Evolutionary conservation across 441 rosid genomes (phyloP), one percentile per base, ranked within the genome.

Genomic region (Syzygium syzygioides): DNA sequence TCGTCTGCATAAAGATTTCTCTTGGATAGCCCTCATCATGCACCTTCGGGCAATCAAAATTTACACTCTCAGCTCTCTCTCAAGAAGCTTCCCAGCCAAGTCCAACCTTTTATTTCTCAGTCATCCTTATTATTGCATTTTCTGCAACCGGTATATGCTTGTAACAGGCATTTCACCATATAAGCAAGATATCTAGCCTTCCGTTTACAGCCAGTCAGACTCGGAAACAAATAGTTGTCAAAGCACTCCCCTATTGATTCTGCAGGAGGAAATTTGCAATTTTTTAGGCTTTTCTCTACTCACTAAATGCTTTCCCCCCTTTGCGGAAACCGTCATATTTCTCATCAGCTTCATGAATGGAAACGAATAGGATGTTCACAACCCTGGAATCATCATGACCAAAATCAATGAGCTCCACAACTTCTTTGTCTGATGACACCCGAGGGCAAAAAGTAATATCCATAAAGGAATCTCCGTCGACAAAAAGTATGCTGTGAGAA

Each of bases 181-280:
- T 97, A 98, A 20, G 97, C 99, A 83, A 97, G 91, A 90, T 97
- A 97, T 3, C 95, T 93, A 86, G 99, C 98, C 94, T 98, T 97
- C 79, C 93, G 96, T 89, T 91, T 91, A 37, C 90, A 88, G 86
- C 97, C 91, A 76, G 34, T 85, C 85, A 98, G 97, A 90, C 90
- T 85, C 12, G 99, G 99, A 93, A 97, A 97, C 90, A 98, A 52
- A 90, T 91, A 97, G 59, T 55, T 85, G 89, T 90, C 89, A 52
- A 98, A 91, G 91, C 97, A 94, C 14, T 96, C 95, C 52, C 93
- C 94, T 79, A 91, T 89, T 85, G 93, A 87, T 90, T 97, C 98
- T 5, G 66, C 91, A 17, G 99, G 98, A 48, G 99, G 98, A 91
- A 96, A 97, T 85, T 89, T 93, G 48, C 98, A 95, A 54, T 85